Conservation (phyloP, 768 basidiomycete species). For the Cystobasidium tubakii region DNA sequence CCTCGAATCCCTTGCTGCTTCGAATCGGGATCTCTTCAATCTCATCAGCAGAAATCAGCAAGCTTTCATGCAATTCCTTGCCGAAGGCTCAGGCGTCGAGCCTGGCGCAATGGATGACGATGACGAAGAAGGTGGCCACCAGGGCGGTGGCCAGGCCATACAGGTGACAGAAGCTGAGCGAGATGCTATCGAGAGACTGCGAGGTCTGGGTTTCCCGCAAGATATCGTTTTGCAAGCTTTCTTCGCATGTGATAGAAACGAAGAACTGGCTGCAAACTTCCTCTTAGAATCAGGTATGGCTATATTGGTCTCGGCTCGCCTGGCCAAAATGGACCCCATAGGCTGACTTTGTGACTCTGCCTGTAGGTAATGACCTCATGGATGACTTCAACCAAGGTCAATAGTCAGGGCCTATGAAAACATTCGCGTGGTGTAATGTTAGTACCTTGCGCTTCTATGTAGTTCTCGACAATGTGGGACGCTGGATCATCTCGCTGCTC, state of each 20-base stretch:
- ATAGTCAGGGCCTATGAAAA: background rate
- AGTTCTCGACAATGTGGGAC: no score
- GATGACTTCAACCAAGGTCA: background rate
- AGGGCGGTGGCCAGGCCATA: slow-evolving; percentile 55
- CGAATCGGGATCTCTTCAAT: slow-evolving; percentile 67
- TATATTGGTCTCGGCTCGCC: background rate
- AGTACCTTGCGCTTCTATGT: no score
- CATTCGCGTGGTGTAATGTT: background rate
- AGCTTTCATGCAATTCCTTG: slow-evolving; percentile 61
- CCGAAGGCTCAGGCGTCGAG: slow-evolving; percentile 47
- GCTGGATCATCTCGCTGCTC: no score
- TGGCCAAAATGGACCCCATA: no score
- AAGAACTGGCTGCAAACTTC: slow-evolving; percentile 64
- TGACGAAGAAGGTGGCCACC: slow-evolving; percentile 48
- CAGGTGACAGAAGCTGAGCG: slow-evolving; percentile 79
- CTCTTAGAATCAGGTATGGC: slow-evolving; percentile 13
- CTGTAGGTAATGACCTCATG: background rate
- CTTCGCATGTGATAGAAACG: slow-evolving; percentile 91
- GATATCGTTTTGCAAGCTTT: slow-evolving; percentile 81
- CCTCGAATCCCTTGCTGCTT: slow-evolving; percentile 69
- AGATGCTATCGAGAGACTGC: slow-evolving; percentile 80
- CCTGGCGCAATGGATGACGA: slow-evolving; percentile 49
- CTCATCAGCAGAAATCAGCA: slow-evolving; percentile 67
- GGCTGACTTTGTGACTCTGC: background rate
- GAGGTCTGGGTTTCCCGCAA: slow-evolving; percentile 78